A percentile compares a stretch with the other conserved stretches of the same genome.
Conservation (phyloP, 2,329 filamentous ascomycete genomes). For the Colletotrichum lentis region DNA sequence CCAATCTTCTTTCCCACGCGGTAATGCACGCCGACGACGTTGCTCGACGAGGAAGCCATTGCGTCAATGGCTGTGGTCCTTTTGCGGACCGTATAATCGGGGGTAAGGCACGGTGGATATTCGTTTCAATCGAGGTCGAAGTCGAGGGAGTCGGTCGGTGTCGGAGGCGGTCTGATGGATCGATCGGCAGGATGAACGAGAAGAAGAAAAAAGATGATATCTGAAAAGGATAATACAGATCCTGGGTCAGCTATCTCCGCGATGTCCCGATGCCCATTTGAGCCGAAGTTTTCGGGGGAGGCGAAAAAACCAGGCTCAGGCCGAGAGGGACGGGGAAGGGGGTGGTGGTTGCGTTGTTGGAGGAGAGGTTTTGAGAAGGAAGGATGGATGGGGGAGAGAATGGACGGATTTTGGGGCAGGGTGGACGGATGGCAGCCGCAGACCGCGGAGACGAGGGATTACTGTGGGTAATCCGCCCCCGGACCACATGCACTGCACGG, state of each 20-base stretch:
- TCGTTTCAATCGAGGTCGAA: constrained; percentile 29
- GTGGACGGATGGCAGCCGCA: constrained; percentile 35
- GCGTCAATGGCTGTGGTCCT: constrained; percentile 42
- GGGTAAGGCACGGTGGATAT: constrained; percentile 9
- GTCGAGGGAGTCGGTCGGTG: constrained; percentile 13
- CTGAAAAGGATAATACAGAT: constrained; percentile 21
- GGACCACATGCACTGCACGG: constrained; percentile 35
- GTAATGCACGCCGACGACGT: constrained; percentile 98
- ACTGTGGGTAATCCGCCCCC: constrained; percentile 34
- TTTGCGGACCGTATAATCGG: constrained; percentile 40
- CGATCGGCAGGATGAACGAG: constrained; percentile 6
- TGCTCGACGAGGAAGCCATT: constrained; percentile 91
- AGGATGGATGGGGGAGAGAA: constrained; percentile 38
- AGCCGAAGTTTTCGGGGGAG: constrained; percentile 27
- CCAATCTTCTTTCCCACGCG: constrained; percentile 99
- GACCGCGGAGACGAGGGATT: constrained; percentile 28
- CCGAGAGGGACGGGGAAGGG: constrained; percentile 33
- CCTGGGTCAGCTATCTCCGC: constrained; percentile 34
- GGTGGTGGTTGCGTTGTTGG: constrained; percentile 21
- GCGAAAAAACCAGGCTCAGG: constrained; percentile 28
- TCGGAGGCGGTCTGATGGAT: constrained; percentile 6
- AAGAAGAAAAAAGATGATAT: constrained; percentile 20
- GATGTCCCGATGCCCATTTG: constrained; percentile 35
- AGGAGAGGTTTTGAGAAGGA: constrained; percentile 32
- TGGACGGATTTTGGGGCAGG: constrained; percentile 37